Evolutionary conservation across 139 green algal genomes (phyloP).

Genomic region (Micractinium conductrix): DNA sequence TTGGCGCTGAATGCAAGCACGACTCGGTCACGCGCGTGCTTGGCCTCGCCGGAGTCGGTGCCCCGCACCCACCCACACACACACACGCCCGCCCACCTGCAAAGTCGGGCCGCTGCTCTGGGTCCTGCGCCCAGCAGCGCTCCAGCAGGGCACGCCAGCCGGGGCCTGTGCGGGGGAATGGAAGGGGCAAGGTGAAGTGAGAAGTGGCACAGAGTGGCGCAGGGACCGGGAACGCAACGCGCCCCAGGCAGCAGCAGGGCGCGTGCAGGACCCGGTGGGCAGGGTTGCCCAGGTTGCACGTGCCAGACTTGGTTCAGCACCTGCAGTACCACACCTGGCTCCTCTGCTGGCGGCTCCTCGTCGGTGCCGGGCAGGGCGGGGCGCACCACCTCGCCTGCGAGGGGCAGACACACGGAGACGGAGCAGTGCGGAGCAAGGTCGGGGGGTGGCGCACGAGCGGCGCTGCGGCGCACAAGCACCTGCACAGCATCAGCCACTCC

Average conservation of each 20-base stretch:
- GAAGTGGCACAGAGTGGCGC: background rate
- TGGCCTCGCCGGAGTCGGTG: no score
- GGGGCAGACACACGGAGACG: background rate
- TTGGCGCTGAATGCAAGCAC: no score
- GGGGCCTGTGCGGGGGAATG: background rate
- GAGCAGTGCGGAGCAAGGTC: no score
- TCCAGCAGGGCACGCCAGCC: slow-evolving; percentile 41
- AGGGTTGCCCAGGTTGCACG: background rate
- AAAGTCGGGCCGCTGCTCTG: slow-evolving; percentile 37
- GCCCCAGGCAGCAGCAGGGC: no score
- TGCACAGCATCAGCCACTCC: background rate
- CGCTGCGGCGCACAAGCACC: background rate
- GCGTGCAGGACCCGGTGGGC: background rate
- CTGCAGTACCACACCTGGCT: slow-evolving; percentile 6
- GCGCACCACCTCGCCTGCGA: slow-evolving; percentile 25
- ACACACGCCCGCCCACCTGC: no score
- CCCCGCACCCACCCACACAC: no score
- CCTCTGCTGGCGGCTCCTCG: background rate
- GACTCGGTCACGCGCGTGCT: no score
- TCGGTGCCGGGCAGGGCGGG: slow-evolving; percentile 21
- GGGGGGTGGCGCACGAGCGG: background rate
- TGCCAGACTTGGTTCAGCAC: background rate
- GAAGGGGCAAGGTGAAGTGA: background rate
- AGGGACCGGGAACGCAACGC: background rate
- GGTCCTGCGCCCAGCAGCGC: slow-evolving; percentile 41